Evolutionary conservation across 345 rosid genomes (phyloP).

Genomic region (Populus nigra): DNA sequence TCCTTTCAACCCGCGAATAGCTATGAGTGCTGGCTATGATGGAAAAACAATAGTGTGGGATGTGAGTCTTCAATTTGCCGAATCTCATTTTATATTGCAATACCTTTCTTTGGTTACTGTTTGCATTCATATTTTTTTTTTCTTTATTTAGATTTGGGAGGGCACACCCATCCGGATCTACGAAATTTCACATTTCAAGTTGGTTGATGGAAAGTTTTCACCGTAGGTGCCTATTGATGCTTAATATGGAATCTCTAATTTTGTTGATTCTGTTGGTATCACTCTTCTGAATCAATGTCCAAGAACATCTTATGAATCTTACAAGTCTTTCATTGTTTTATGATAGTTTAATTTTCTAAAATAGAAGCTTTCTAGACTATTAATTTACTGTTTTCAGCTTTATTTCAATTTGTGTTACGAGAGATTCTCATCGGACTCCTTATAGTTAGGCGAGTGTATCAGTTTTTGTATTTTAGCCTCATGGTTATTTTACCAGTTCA

Average conservation of each 20-base stretch:
- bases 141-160: constrained; percentile 84
- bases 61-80: constrained; percentile 60
- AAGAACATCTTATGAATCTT: background rate
- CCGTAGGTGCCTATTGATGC: constrained; percentile 57
- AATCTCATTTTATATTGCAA: constrained; percentile 12
- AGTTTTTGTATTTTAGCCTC: background rate
- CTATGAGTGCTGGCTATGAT: constrained; percentile 99
- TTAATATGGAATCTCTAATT: background rate
- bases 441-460: background rate
- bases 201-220: constrained; percentile 99
- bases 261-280: background rate
- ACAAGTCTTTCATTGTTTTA: background rate
- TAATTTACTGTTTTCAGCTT: background rate
- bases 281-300: background rate
- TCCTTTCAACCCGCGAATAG: constrained; percentile 96
- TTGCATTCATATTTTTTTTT: constrained; percentile 17
- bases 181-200: constrained; percentile 83
- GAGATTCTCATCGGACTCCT: background rate
- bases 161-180: constrained; percentile 85
- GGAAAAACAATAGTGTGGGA: constrained; percentile 97
- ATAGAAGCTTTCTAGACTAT: background rate
- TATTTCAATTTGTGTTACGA: background rate
- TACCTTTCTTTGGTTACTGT: constrained; percentile 16
- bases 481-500: background rate
- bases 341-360: background rate